Evolutionary conservation across 345 rosid species (phyloP), one percentile per base, ranked within the genome.

Genomic region (Limnanthes douglasii): DNA sequence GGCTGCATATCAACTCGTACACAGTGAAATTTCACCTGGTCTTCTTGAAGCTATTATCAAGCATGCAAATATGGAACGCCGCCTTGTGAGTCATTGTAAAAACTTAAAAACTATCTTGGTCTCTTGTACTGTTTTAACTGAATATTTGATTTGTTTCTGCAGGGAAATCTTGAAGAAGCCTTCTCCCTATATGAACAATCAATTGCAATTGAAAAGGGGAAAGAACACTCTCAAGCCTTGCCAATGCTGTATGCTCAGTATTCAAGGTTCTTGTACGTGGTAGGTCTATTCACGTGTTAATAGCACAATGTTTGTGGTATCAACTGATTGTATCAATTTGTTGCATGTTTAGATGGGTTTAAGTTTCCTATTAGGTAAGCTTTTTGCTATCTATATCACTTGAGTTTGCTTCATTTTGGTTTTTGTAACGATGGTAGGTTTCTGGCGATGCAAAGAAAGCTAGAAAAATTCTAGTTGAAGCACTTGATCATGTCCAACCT

Each of bases 41-140:
- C 78, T 92, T 43, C 56, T 92, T 43, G 99, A 92, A 68, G 99
- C 96, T 23, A 74, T 92, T 56, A 65, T 69, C 15, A 85, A 81
- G 61, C 99, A 92, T 57, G 96, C 95, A 2, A 75, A 85, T 63
- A 85, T 92, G 99, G 99, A 92, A 58, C 51, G n/a, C 10, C 68
- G 96, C 29, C 64, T 65, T 67, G 96, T 85, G 69, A 45, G 79
- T 26, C 43, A 55, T 14, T 37, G 21, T 25, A 24, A 24, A 31
- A 41, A 11, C 15, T 62, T 8, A 34, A 40, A 12, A 37, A 52
- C 22, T 39, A 43, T 19, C 30, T 18, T 31, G 27, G 16, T 39
- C 5, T 18, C 8, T 16, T 43, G 11, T 32, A 21, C 25, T 43
- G 33, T 46, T 39, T 35, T 62, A 18, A 48, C 55, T 39, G 29